Evolutionary conservation across 169 alveolate genomes (phyloP).

Genomic region (Hepatocystis sp.): DNA sequence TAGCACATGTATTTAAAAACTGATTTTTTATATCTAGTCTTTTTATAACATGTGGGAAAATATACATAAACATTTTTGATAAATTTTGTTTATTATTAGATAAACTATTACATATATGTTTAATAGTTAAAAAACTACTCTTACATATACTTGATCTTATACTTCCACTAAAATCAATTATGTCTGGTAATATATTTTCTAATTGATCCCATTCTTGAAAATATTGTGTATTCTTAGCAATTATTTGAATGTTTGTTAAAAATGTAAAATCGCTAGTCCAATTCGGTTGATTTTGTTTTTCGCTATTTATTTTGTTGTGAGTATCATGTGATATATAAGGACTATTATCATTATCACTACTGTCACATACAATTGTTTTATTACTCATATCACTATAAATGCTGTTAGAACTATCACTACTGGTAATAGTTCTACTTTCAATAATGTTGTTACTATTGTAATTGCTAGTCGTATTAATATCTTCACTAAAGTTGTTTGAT

Average conservation of each 20-base stretch:
- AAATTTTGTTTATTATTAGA: not conserved
- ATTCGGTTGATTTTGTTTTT: too few species aligned
- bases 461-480: too few species aligned
- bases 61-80: constrained; percentile 19
- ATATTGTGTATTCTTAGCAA: constrained; percentile 14
- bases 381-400: too few species aligned
- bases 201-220: constrained; percentile 30
- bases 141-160: constrained; percentile 53
- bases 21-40: constrained; percentile 41
- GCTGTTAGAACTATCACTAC: too few species aligned
- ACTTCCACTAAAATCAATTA: constrained; percentile 32
- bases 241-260: constrained; percentile 31
- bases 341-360: too few species aligned
- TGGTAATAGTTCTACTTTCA: too few species aligned
- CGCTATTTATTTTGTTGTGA: too few species aligned
- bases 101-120: constrained; percentile 49
- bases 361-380: too few species aligned
- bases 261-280: constrained; percentile 33
- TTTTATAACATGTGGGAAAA: constrained; percentile 33
- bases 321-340: too few species aligned
- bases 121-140: constrained; percentile 56
- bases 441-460: too few species aligned
- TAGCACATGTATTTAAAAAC: constrained; percentile 49
- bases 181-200: constrained; percentile 15
- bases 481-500: too few species aligned